Evolutionary conservation across 164 flowering plant genomes (phyloP).

Genomic region (Amborella trichopoda): DNA sequence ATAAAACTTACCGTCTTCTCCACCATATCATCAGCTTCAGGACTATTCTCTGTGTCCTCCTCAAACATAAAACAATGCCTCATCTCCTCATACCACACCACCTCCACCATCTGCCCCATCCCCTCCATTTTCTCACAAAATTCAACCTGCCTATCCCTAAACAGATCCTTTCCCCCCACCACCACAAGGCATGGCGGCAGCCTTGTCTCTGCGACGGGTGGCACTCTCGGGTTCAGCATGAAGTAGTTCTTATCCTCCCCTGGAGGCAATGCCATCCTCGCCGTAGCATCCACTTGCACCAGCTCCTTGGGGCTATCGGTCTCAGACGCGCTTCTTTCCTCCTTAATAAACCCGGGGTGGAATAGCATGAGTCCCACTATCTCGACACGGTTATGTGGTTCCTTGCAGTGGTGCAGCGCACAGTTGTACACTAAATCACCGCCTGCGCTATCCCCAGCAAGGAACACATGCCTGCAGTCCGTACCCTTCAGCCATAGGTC

Average conservation of each 20-base stretch:
- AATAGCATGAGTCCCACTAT: neutral
- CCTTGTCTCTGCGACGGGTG: neutral
- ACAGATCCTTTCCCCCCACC: neutral
- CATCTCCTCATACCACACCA: conserved; percentile 1
- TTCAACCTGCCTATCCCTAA: conserved; percentile 2
- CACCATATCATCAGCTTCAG: neutral
- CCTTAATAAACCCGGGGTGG: neutral
- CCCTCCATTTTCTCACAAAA: neutral
- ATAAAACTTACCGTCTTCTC: neutral
- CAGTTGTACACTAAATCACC: neutral
- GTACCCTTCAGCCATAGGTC: neutral
- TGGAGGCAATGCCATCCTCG: neutral
- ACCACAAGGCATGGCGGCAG: neutral
- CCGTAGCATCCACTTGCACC: neutral
- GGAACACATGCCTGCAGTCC: neutral
- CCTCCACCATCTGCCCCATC: conserved; percentile 1
- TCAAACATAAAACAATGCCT: neutral
- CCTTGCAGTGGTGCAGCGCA: neutral
- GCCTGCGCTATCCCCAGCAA: conserved; percentile 1
- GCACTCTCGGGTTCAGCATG: neutral
- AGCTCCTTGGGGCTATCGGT: neutral
- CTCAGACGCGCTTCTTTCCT: conserved; percentile 1
- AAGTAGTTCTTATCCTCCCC: neutral
- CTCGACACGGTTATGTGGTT: neutral
- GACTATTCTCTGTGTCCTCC: neutral